Evolutionary conservation across 2,329 filamentous ascomycete genomes (phyloP).

Genomic region (Talaromyces sp.): DNA sequence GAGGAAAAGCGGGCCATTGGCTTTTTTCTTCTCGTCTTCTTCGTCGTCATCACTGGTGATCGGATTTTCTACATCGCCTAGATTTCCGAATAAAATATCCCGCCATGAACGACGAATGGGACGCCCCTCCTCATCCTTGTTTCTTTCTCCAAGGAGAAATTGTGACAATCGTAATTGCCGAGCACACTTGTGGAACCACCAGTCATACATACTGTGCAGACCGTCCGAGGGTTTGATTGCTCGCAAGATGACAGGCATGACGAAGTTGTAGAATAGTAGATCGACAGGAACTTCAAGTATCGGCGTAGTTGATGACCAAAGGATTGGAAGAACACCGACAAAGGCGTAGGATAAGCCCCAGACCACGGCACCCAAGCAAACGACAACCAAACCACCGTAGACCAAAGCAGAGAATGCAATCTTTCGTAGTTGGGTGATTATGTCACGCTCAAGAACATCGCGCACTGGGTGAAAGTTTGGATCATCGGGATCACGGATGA

Average conservation of each 20-base stretch:
- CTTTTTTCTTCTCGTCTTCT: slow-evolving; percentile 41
- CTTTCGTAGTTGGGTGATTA: slow-evolving; percentile 90
- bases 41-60: slow-evolving; percentile 35
- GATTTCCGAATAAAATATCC: slow-evolving; percentile 35
- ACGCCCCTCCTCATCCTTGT: slow-evolving; percentile 75
- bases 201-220: slow-evolving; percentile 81
- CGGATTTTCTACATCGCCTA: slow-evolving; percentile 39
- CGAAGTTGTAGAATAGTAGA: slow-evolving; percentile 92
- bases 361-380: slow-evolving; percentile 92
- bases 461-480: slow-evolving; percentile 97
- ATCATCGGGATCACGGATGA: slow-evolving; percentile 96
- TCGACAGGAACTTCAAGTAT: slow-evolving; percentile 93
- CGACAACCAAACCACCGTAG: slow-evolving; percentile 86
- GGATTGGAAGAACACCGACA: slow-evolving; percentile 76
- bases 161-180: slow-evolving; percentile 76
- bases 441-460: slow-evolving; percentile 89
- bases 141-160: slow-evolving; percentile 86
- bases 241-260: slow-evolving; percentile 83
- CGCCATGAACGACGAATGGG: slow-evolving; percentile 62
- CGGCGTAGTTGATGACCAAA: slow-evolving; percentile 89
- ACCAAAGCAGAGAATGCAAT: slow-evolving; percentile 95
- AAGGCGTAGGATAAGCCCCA: slow-evolving; percentile 77
- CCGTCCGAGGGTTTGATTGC: slow-evolving; percentile 83
- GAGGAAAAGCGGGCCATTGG: slow-evolving; percentile 52
- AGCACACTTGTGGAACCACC: slow-evolving; percentile 93